A percentile compares a stretch with the other conserved stretches of the same genome.
Conservation (phyloP, 768 basidiomycete genomes). For the Roridomyces roridus region DNA sequence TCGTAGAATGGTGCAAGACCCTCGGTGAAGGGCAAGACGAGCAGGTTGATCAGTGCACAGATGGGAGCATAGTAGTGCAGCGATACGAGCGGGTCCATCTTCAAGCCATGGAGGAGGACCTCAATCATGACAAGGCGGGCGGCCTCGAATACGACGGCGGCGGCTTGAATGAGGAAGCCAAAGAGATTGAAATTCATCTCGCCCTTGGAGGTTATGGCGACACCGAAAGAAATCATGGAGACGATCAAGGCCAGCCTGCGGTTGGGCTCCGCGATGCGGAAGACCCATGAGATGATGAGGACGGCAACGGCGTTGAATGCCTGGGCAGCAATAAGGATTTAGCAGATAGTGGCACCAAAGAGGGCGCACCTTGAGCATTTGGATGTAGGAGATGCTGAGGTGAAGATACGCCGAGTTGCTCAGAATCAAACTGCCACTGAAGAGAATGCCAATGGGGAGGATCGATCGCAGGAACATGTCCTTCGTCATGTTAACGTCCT, state of each 20-base stretch:
- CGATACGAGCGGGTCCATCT: conserved; percentile 97
- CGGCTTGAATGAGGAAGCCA: conserved; percentile 88
- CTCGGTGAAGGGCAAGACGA: conserved; percentile 90
- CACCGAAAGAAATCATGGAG: conserved; percentile 87
- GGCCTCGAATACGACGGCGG: conserved; percentile 91
- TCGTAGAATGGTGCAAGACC: conserved; percentile 87
- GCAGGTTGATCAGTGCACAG: conserved; percentile 88
- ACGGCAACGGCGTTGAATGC: conserved; percentile 92
- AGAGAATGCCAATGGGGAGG: conserved; percentile 91
- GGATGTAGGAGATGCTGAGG: conserved; percentile 93
- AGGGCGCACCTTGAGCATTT: conserved; percentile 84
- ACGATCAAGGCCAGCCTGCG: conserved; percentile 83
- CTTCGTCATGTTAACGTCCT: conserved; percentile 81
- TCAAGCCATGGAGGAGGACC: conserved; percentile 90
- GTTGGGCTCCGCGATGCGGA: conserved; percentile 88
- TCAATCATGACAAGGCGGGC: conserved; percentile 97
- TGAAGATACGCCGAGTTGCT: conserved; percentile 96
- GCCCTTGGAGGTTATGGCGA: conserved; percentile 87
- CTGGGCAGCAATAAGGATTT: conserved; percentile 41
- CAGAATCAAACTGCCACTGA: conserved; percentile 78
- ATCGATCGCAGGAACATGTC: conserved; percentile 85
- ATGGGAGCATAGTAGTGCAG: conserved; percentile 97
- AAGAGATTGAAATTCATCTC: conserved; percentile 85
- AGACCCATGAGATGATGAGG: conserved; percentile 90
- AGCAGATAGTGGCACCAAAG: background rate